Evolutionary conservation across 2,329 filamentous ascomycete species (phyloP).

Genomic region (Fusarium hostae): DNA sequence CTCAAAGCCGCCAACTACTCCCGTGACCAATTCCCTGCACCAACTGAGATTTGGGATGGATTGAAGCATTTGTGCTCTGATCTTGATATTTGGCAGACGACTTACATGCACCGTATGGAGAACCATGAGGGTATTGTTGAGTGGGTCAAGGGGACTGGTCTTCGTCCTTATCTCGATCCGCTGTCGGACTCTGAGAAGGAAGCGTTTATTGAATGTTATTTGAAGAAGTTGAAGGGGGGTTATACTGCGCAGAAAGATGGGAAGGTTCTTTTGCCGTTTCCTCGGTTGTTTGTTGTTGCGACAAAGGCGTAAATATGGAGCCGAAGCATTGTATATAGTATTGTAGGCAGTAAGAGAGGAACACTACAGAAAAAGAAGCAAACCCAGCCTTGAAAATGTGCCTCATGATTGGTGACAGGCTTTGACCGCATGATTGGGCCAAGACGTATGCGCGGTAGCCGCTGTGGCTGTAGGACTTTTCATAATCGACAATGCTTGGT

Average conservation of each 20-base stretch:
- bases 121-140: conserved; percentile 64
- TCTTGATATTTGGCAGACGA: conserved; percentile 65
- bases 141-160: conserved; percentile 68
- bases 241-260: conserved; percentile 62
- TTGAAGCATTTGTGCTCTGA: conserved; percentile 54
- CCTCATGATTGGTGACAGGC: accelerated
- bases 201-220: conserved; percentile 60
- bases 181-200: conserved; percentile 54
- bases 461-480: background rate
- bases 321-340: accelerated
- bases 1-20: conserved; percentile 48
- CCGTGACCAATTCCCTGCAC: conserved; percentile 61
- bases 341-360: background rate
- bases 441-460: accelerated
- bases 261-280: conserved; percentile 65
- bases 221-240: conserved; percentile 52
- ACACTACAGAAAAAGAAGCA: too few species aligned
- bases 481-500: background rate
- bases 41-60: conserved; percentile 59
- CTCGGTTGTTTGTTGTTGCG: conserved; percentile 66
- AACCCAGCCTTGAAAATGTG: background rate
- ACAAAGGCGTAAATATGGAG: conserved; percentile 9
- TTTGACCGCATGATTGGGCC: accelerated
- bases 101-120: conserved; percentile 63
- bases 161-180: conserved; percentile 64